phyloP scores from a whole-genome alignment of 805 yeast genomes.

The Candida michaelii region DNA sequence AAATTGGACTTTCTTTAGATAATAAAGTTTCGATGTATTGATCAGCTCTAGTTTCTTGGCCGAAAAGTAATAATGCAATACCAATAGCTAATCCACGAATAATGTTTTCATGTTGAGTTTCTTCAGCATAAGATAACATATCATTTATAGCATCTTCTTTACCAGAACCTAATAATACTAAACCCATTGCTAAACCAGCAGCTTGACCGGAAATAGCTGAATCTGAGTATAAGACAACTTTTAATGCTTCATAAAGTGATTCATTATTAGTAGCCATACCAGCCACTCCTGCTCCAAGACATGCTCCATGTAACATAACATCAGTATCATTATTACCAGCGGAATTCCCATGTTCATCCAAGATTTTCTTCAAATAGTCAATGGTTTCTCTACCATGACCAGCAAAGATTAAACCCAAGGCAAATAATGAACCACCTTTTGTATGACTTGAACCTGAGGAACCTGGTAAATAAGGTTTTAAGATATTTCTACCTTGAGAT shows the following conservation, averaged over 20 bases:
- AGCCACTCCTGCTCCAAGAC: slow-evolving; percentile 92
- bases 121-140: slow-evolving; percentile 88
- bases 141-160: slow-evolving; percentile 65
- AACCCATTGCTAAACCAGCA: slow-evolving; percentile 94
- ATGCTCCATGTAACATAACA: slow-evolving; percentile 91
- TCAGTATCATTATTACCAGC: slow-evolving; percentile 73
- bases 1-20: slow-evolving; percentile 72
- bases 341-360: slow-evolving; percentile 62
- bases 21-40: slow-evolving; percentile 62
- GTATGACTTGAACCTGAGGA: slow-evolving; percentile 78
- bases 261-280: slow-evolving; percentile 88
- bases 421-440: slow-evolving; percentile 93
- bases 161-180: slow-evolving; percentile 92
- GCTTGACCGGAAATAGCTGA: slow-evolving; percentile 95
- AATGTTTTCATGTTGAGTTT: slow-evolving; percentile 93
- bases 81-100: slow-evolving; percentile 92
- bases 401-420: slow-evolving; percentile 89
- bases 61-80: slow-evolving; percentile 81
- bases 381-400: slow-evolving; percentile 92
- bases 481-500: slow-evolving; percentile 81
- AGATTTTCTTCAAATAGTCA: slow-evolving; percentile 70
- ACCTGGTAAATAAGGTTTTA: slow-evolving; percentile 91
- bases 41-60: slow-evolving; percentile 81
- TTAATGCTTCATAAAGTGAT: slow-evolving; percentile 75
- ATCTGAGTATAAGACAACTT: slow-evolving; percentile 81